phyloP scores from a whole-genome alignment of 495 filamentous ascomycete genomes.

The Penicillium argentinense region DNA sequence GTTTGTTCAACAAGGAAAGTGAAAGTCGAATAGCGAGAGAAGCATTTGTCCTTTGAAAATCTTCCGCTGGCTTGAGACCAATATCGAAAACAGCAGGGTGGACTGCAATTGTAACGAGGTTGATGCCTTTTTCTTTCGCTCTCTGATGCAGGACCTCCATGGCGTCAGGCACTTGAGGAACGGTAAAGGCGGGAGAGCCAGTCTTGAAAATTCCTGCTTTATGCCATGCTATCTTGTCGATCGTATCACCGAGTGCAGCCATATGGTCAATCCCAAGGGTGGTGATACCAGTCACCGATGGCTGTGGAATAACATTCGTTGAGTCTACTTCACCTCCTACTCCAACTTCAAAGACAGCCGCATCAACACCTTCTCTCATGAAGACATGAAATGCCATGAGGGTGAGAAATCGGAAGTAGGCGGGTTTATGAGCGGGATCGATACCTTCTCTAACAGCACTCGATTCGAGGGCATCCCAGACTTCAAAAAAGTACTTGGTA shows the following conservation, averaged over 20 bases:
- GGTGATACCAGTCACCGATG: constrained; percentile 67
- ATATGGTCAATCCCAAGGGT: constrained; percentile 82
- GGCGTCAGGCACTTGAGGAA: constrained; percentile 58
- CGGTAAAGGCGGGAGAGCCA: constrained; percentile 64
- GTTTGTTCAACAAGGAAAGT: too few relatives aligned
- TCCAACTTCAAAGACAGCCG: constrained; percentile 69
- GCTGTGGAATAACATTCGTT: constrained; percentile 72
- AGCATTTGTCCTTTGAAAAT: too few relatives aligned
- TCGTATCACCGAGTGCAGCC: constrained; percentile 65
- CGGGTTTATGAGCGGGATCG: background rate
- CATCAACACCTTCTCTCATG: constrained; percentile 61
- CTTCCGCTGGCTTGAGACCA: constrained; percentile 44
- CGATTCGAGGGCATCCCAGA: background rate
- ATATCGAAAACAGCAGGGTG: too few relatives aligned
- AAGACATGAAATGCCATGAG: constrained; percentile 73
- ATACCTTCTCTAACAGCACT: background rate
- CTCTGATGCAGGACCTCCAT: constrained; percentile 59
- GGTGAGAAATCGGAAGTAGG: constrained; percentile 61
- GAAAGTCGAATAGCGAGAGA: too few relatives aligned
- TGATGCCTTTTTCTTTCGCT: constrained; percentile 60
- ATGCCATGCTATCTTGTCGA: constrained; percentile 87
- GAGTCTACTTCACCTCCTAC: constrained; percentile 70
- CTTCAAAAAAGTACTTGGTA: constrained; percentile 6
- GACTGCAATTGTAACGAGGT: too few relatives aligned
- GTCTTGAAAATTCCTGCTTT: constrained; percentile 82